phyloP scores from a whole-genome alignment of 305 asterid genomes.

The Fraxinus velutina region DNA sequence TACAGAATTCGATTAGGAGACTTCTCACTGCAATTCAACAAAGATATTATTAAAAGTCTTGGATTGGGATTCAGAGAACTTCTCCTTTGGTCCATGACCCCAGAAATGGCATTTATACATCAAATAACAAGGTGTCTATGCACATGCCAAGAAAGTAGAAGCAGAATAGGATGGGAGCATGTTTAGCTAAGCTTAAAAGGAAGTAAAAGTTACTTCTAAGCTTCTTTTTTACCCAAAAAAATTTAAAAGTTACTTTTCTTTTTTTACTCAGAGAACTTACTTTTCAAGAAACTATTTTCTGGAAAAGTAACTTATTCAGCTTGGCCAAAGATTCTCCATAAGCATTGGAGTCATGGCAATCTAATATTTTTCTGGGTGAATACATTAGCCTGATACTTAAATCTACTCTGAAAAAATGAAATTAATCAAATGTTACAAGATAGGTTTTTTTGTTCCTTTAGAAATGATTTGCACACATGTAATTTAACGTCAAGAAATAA shows the following conservation, averaged over 20 bases:
- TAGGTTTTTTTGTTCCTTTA: background rate
- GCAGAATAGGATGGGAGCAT: background rate
- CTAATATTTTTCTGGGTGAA: background rate
- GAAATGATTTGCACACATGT: background rate
- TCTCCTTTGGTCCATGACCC: slow-evolving; percentile 6
- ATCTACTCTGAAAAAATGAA: background rate
- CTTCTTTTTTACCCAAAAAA: background rate
- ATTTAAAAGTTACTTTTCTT: background rate
- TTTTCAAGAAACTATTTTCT: background rate
- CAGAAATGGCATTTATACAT: background rate
- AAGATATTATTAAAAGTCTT: slow-evolving; percentile 13
- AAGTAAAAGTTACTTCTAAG: background rate
- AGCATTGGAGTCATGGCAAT: background rate
- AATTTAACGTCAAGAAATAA: background rate
- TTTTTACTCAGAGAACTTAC: background rate
- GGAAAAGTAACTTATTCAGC: background rate
- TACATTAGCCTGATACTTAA: background rate
- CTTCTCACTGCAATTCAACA: slow-evolving; percentile 46
- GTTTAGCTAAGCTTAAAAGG: background rate
- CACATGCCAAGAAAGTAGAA: background rate
- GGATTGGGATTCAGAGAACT: background rate
- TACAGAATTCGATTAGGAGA: slow-evolving; percentile 49
- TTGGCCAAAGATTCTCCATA: background rate
- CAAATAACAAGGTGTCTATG: background rate
- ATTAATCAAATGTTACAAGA: background rate